Percentiles rank a stretch among this genome's conserved stretches.
Conservation (phyloP, 2,329 filamentous ascomycete species). For the Colletotrichum filicis region DNA sequence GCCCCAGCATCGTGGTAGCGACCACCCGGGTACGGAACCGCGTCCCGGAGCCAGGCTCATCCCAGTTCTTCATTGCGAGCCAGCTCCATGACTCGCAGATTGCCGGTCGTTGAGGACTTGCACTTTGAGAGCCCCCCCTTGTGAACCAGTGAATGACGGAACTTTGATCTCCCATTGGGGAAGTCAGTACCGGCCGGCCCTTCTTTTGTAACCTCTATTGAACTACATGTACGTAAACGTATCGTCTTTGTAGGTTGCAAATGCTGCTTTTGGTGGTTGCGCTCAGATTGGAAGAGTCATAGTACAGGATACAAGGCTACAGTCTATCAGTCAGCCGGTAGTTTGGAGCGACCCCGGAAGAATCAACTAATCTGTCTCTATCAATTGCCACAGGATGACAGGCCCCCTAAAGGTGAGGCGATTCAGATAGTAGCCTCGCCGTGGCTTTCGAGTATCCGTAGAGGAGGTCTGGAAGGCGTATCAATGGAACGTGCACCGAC, state of each 20-base stretch:
- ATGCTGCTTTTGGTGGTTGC: constrained; percentile 1
- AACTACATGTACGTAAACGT: not conserved
- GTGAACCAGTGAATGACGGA: constrained; percentile 9
- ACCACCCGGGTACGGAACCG: constrained; percentile 27
- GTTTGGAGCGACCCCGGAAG: not conserved
- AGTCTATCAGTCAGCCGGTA: not conserved
- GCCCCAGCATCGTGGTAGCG: constrained; percentile 33
- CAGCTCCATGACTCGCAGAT: constrained; percentile 28
- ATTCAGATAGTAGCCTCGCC: not conserved
- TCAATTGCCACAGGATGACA: not conserved
- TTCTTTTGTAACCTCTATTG: not conserved
- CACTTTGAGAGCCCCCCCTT: not conserved
- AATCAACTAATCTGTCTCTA: too few relatives aligned
- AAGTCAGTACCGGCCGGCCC: constrained; percentile 5
- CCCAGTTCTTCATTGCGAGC: not conserved
- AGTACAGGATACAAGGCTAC: not conserved
- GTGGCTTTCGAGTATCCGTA: not conserved
- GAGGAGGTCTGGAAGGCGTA: not conserved
- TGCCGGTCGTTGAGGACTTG: not conserved
- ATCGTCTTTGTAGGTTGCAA: not conserved
- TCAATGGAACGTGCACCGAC: not conserved
- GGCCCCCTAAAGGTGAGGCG: not conserved
- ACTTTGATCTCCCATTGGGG: constrained; percentile 10
- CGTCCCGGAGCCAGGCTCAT: constrained; percentile 21
- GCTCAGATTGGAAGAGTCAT: not conserved